Base-by-base conservation (phyloP, 169 alveolate genomes). In the Neospora caninum region DNA sequence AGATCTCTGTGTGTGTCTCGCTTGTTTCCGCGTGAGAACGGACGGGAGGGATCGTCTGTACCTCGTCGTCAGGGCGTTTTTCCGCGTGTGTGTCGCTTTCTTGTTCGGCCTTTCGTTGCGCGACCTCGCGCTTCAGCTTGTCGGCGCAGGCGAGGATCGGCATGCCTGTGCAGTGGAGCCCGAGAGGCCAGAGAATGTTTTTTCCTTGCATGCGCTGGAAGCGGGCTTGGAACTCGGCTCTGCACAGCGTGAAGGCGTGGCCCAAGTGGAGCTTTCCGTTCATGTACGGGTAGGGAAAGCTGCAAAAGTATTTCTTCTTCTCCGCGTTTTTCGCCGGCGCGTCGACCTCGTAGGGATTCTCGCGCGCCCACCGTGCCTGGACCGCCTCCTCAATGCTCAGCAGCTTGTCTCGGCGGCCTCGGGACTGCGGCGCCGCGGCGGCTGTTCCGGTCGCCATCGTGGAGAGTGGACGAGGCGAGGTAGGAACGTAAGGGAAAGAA, bases 271-370 rank as follows among this genome's bases (percentile, higher is more conserved):
- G 97, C 95, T 98, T 96, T 0, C 99, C 99, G 94, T 99, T 99
- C 99, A 99, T 98, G 93, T 99, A 99, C 0, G 99, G 99, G 95
- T 97, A 99, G 53, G 99, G 99, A 96, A 99, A 99, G 22, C 99
- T 99, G 73, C 98, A 96, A 94, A 99, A 98, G 97, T 96, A 99
- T 96, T 99, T 98, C 80, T 96, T 97, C 83, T 98, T 70, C 54
- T 95, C 93, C 6, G 49, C 41, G 70, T 67, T 10, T 7, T 20
- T 43, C 34, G 45, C 89, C 9, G 80, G 93, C 20, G 96, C 96
- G 82, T 94, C 96, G 53, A 84, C 87, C 78, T 94, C 94, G 80
- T 91, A 94, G 0, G 94, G 93, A 4, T 64, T 10, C 73, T 67
- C 42, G 80, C 92, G 89, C 92, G 83, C 29, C 80, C 92, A 42